Evolutionary conservation across 2,329 filamentous ascomycete genomes (phyloP).

Genomic region (Paecilomyces sp.): DNA sequence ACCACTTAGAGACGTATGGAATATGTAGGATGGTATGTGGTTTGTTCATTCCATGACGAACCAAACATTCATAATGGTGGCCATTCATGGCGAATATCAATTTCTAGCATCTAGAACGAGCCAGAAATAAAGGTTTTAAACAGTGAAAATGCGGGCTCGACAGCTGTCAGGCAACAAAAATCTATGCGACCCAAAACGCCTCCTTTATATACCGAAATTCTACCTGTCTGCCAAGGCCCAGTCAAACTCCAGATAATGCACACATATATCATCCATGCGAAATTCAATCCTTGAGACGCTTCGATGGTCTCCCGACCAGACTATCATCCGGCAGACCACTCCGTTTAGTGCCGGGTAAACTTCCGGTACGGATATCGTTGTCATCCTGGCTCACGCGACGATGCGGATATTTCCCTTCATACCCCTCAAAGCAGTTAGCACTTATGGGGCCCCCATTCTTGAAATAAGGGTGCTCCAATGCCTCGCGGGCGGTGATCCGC

Average conservation of each 20-base stretch:
- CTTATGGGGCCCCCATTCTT: slow-evolving; percentile 60
- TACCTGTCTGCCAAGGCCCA: background rate
- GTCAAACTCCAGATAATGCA: background rate
- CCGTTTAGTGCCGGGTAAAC: slow-evolving; percentile 83
- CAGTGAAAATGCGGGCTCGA: background rate
- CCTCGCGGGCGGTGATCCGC: slow-evolving; percentile 77
- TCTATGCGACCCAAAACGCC: background rate
- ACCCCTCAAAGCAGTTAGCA: slow-evolving; percentile 83
- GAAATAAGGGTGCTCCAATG: slow-evolving; percentile 89
- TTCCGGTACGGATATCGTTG: slow-evolving; percentile 88
- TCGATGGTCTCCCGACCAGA: slow-evolving; percentile 50
- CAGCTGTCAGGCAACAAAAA: background rate
- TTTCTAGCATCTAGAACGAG: background rate
- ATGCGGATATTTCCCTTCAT: slow-evolving; percentile 82
- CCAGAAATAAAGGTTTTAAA: background rate
- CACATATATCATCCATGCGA: background rate
- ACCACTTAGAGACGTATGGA: too few relatives aligned
- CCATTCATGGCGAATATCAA: background rate
- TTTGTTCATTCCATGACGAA: too few relatives aligned
- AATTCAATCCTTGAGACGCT: slow-evolving; percentile 46
- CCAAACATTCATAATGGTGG: too few relatives aligned
- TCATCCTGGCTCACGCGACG: slow-evolving; percentile 88
- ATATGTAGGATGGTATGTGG: too few relatives aligned
- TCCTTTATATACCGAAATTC: background rate
- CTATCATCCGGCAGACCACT: slow-evolving; percentile 78